Percentiles rank a stretch among this genome's conserved stretches.
These are phyloP conservation scores for Phaseolus coccineus DNA, from an alignment of 331 rosid species.

Conservation along the genomic window DNA sequence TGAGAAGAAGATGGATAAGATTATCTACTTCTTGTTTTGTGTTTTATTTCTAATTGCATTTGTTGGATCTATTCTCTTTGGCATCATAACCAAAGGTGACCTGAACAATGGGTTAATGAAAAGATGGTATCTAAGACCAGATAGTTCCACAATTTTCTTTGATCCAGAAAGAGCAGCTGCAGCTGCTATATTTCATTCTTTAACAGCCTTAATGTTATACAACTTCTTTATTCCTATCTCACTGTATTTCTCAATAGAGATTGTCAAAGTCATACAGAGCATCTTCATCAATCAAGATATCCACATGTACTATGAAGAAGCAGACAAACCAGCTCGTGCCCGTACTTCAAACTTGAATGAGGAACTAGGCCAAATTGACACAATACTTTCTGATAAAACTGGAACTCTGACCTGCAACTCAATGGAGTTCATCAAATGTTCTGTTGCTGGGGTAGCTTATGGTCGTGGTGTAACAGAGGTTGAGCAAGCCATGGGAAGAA, in stretches of 20 bases:
- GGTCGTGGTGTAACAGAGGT: constrained; percentile 51
- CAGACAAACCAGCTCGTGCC: constrained; percentile 49
- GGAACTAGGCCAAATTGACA: constrained; percentile 54
- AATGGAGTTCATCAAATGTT: constrained; percentile 56
- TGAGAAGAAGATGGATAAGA: constrained; percentile 85
- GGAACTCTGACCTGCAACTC: constrained; percentile 57
- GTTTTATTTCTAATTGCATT: constrained; percentile 66
- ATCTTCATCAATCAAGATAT: constrained; percentile 56
- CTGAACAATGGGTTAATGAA: constrained; percentile 64
- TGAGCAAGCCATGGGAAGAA: constrained; percentile 41
- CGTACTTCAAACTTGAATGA: constrained; percentile 58
- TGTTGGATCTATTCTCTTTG: constrained; percentile 76
- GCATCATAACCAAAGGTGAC: constrained; percentile 68
- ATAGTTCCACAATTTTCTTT: constrained; percentile 66
- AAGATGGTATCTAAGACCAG: constrained; percentile 91
- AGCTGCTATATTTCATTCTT: constrained; percentile 70
- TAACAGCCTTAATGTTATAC: constrained; percentile 79
- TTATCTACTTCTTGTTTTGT: constrained; percentile 75
- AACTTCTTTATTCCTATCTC: constrained; percentile 53
- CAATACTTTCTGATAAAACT: constrained; percentile 56
- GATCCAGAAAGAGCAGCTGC: constrained; percentile 65
- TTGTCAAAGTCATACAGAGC: constrained; percentile 52
- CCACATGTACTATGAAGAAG: constrained; percentile 53
- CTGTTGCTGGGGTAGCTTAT: constrained; percentile 52
- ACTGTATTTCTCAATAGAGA: constrained; percentile 53